Percentiles rank a stretch among this genome's conserved stretches.
These are phyloP conservation scores for Metschnikowia anglica DNA, from an alignment of 805 yeast genomes.

Conservation along the genomic window DNA sequence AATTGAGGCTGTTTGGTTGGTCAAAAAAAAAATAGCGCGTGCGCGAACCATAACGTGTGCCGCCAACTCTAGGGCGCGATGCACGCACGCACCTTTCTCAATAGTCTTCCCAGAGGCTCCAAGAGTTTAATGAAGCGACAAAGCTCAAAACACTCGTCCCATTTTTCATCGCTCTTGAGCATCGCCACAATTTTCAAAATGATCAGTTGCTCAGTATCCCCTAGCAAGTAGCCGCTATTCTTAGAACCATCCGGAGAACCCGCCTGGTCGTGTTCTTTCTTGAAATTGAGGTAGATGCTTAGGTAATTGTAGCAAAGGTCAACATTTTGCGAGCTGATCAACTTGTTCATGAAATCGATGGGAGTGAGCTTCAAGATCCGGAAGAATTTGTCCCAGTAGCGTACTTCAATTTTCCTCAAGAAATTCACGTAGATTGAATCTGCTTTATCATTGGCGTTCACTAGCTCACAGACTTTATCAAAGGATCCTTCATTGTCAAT, in stretches of 20 bases:
- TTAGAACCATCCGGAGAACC: constrained; percentile 3
- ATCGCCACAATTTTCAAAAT: constrained; percentile 45
- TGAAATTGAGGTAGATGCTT: constrained; percentile 52
- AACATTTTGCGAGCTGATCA: constrained; percentile 42
- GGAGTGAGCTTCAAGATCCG: constrained; percentile 43
- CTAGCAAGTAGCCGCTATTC: constrained; percentile 8
- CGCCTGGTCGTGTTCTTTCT: constrained; percentile 29
- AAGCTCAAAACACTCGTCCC: constrained; percentile 56
- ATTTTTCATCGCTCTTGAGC: constrained; percentile 40
- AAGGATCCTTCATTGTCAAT: constrained; percentile 14
- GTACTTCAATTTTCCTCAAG: constrained; percentile 57
- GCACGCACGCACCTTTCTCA: constrained; percentile 14
- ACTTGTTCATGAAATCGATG: constrained; percentile 42
- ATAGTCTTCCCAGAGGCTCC: constrained; percentile 41
- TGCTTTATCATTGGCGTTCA: constrained; percentile 18
- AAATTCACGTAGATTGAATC: constrained; percentile 50
- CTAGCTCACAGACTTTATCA: constrained; percentile 17
- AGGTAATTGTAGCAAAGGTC: constrained; percentile 52
- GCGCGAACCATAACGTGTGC: constrained; percentile 11
- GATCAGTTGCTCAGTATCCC: constrained; percentile 37
- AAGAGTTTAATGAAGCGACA: constrained; percentile 53
- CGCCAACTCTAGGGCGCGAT: not conserved
- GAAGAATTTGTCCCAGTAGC: constrained; percentile 54
- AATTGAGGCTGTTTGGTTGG: constrained; percentile 22
- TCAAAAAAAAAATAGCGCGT: constrained; percentile 14